Percentiles rank a stretch among this genome's conserved stretches.
These are phyloP conservation scores for Hemisphaericaspora xylofermentans DNA, from an alignment of 1,139 yeast genomes.

Conservation along the genomic window DNA sequence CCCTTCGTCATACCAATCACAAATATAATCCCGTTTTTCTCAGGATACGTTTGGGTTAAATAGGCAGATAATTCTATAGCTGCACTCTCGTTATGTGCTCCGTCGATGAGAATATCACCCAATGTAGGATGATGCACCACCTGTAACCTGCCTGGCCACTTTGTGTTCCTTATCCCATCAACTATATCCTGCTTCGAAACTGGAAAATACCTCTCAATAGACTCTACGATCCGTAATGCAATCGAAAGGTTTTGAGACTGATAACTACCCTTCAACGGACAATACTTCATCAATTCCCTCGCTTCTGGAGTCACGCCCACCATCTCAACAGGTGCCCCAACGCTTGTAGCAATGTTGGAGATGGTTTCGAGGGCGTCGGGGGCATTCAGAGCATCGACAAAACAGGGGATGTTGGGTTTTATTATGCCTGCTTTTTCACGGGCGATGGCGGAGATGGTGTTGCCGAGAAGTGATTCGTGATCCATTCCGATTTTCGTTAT, in stretches of 20 bases:
- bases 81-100: slow-evolving; percentile 90
- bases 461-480: slow-evolving; percentile 75
- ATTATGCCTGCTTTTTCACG: slow-evolving; percentile 82
- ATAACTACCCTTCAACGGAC: slow-evolving; percentile 71
- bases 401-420: slow-evolving; percentile 58
- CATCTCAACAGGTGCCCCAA: slow-evolving; percentile 18
- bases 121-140: slow-evolving; percentile 25
- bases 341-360: slow-evolving; percentile 17
- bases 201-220: slow-evolving; percentile 21
- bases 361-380: slow-evolving; percentile 49
- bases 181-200: slow-evolving; percentile 35
- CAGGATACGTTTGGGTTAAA: slow-evolving; percentile 13
- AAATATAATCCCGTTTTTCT: slow-evolving; percentile 48
- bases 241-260: slow-evolving; percentile 70
- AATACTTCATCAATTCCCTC: slow-evolving; percentile 20
- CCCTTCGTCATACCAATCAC: slow-evolving; percentile 77
- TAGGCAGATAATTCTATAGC: slow-evolving; percentile 60
- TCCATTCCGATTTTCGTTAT: slow-evolving; percentile 85
- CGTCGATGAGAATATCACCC: slow-evolving; percentile 61
- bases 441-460: slow-evolving; percentile 63
- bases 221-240: slow-evolving; percentile 59
- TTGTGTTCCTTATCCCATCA: slow-evolving; percentile 50
- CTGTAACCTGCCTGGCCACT: slow-evolving; percentile 70
- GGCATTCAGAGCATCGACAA: slow-evolving; percentile 70
- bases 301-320: slow-evolving; percentile 17